phyloP scores from a whole-genome alignment of 2,329 filamentous ascomycete species.

The Colletotrichum tropicale region DNA sequence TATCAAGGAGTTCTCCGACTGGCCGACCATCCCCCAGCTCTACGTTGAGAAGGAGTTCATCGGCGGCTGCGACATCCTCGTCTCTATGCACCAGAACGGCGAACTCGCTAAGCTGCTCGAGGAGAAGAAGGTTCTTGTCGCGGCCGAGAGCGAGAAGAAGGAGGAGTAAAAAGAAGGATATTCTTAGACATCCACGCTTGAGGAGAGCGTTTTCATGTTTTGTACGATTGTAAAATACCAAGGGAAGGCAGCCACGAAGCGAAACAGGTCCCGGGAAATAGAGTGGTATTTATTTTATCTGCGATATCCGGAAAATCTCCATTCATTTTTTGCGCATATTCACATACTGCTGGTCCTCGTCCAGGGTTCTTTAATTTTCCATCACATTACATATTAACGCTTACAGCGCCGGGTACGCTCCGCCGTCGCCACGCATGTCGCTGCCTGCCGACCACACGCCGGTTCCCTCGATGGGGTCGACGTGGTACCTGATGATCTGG shows the following conservation, averaged over 20 bases:
- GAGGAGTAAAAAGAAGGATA: slow-evolving; percentile 27
- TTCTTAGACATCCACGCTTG: not conserved
- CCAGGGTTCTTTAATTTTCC: not conserved
- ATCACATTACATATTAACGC: not conserved
- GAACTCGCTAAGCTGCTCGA: slow-evolving; percentile 90
- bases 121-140: slow-evolving; percentile 82
- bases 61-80: slow-evolving; percentile 95
- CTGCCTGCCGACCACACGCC: slow-evolving; percentile 88
- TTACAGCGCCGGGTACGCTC: slow-evolving; percentile 54
- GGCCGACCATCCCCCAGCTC: slow-evolving; percentile 97
- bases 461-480: slow-evolving; percentile 70
- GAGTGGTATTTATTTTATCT: not conserved
- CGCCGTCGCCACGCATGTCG: slow-evolving; percentile 85
- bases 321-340: not conserved
- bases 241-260: not conserved
- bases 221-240: slow-evolving; percentile 21
- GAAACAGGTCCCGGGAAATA: not conserved
- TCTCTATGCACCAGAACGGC: slow-evolving; percentile 96
- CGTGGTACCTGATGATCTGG: slow-evolving; percentile 80
- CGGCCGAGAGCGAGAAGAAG: slow-evolving; percentile 50
- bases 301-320: not conserved
- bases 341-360: not conserved
- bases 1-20: slow-evolving; percentile 99
- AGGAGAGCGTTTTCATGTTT: not conserved
- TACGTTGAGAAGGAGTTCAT: slow-evolving; percentile 97